Conservation (phyloP, 2,329 filamentous ascomycete species). For the Arthrobotrys entomopaga region DNA sequence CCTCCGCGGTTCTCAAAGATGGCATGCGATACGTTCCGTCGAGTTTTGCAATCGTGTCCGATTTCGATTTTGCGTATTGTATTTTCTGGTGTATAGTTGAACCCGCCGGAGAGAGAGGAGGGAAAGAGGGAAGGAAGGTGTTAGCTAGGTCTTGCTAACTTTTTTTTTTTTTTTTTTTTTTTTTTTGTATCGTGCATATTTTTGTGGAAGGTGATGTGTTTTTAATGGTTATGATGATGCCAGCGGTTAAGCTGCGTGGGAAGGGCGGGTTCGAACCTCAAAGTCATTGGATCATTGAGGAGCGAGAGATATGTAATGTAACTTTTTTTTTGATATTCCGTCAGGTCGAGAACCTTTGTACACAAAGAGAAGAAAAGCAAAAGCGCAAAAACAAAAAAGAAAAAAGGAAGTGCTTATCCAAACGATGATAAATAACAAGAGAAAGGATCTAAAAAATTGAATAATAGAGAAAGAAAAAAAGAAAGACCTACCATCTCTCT, state of each 20-base stretch:
- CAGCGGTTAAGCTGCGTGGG: conserved; percentile 22
- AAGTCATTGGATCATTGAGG: conserved; percentile 56
- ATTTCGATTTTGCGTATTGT: conserved; percentile 88
- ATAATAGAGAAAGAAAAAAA: conserved; percentile 1
- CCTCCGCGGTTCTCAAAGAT: conserved; percentile 32
- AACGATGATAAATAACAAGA: background rate
- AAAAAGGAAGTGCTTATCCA: background rate
- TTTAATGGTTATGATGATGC: conserved; percentile 16
- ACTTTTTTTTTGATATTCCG: conserved; percentile 12
- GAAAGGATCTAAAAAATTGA: conserved; percentile 4
- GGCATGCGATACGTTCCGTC: conserved; percentile 83
- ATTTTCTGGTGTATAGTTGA: conserved; percentile 74
- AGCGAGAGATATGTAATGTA: conserved; percentile 23
- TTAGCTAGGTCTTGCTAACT: conserved; percentile 21
- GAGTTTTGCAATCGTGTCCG: conserved; percentile 86
- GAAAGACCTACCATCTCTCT: conserved; percentile 78
- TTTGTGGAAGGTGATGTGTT: background rate
- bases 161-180: too few relatives aligned
- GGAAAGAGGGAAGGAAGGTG: conserved; percentile 5
- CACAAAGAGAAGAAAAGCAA: background rate
- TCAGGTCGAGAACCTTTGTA: conserved; percentile 23
- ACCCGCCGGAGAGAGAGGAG: background rate
- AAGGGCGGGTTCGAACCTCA: conserved; percentile 31
- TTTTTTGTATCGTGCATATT: background rate
- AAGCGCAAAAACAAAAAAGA: background rate